Base-by-base conservation (phyloP, 805 yeast genomes). In the Candida argentea region DNA sequence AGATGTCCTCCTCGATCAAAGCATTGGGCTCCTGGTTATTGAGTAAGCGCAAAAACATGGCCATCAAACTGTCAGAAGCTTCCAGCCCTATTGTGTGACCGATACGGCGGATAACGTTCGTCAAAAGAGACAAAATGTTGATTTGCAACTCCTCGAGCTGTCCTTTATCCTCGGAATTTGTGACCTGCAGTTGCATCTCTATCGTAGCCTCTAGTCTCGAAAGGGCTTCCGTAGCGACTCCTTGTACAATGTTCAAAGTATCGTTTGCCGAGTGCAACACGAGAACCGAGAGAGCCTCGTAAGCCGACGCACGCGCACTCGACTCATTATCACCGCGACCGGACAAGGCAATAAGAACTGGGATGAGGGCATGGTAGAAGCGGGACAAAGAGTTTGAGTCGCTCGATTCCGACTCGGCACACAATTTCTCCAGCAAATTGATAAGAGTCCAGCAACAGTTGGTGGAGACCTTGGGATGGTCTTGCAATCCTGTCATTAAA, bases 391-490 rank as follows among this genome's bases (percentile, higher is more conserved):
- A 66, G 18, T 82, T 73, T 8, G 81, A 60, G 19, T 61, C 59
- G 24, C 52, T 52, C 20, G 54, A 50, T 2, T 69, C 60, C 7
- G 73, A 73, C 30, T 70, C 71, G 11, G 58, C 51, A 39, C 75
- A 63, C 33, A 87, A 58, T 56, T 86, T 95, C 55, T 89, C 97
- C 16, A 83, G 70, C 39, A 91, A 65, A 53, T 91, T 91, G 57
- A 91, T 91, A 36, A 91, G 65, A 5, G 96, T 77, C 98, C 98
- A 91, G 55, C 97, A 85, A 57, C 95, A 85, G 62, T 91, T 91
- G n/a, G 95, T 85, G 3, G 87, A 72, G 19, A 91, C 94, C 55
- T 82, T 84, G 20, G 96, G 85, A 51, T 85, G 93, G 52, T 87
- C 97, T 40, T 70, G 72, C 39, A 91, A 65, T n/a, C 98, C 98